A percentile compares a stretch with the other conserved stretches of the same genome.
Evolutionary conservation across 306 rosid genomes (phyloP).

Genomic region (Cicer chorassanicum): DNA sequence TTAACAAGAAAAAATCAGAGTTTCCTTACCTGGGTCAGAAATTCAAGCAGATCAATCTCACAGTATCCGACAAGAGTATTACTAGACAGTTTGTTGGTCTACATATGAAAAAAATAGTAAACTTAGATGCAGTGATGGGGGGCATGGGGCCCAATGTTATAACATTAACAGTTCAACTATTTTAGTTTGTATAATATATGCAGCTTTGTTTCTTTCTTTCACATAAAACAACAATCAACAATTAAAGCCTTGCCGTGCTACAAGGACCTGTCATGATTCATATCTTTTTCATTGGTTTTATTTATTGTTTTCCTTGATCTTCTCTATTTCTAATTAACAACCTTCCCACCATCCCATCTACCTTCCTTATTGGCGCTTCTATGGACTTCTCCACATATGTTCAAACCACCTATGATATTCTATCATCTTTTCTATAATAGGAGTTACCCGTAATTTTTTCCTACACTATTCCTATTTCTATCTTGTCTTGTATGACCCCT

Average conservation of each 20-base stretch:
- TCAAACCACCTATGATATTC: background rate
- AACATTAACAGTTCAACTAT: constrained; percentile 9
- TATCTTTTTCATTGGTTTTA: constrained; percentile 6
- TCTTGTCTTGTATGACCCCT: background rate
- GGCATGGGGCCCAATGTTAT: background rate
- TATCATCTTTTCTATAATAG: background rate
- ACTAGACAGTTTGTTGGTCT: constrained; percentile 85
- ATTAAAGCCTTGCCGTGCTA: background rate
- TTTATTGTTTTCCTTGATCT: background rate
- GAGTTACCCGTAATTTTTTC: background rate
- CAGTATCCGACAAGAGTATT: constrained; percentile 87
- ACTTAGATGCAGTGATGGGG: constrained; percentile 25
- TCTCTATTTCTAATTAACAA: constrained; percentile 14
- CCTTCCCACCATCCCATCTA: background rate
- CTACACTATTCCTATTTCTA: background rate
- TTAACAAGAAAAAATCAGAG: background rate
- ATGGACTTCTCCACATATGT: background rate
- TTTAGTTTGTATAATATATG: background rate
- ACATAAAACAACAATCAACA: background rate
- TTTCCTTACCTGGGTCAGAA: constrained; percentile 70
- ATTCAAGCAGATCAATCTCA: constrained; percentile 89
- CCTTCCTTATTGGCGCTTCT: background rate
- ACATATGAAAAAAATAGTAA: constrained; percentile 47
- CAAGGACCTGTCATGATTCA: background rate
- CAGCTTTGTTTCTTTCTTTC: background rate